phyloP scores from a whole-genome alignment of 495 filamentous ascomycete species.

The Haplographium delicatum region DNA sequence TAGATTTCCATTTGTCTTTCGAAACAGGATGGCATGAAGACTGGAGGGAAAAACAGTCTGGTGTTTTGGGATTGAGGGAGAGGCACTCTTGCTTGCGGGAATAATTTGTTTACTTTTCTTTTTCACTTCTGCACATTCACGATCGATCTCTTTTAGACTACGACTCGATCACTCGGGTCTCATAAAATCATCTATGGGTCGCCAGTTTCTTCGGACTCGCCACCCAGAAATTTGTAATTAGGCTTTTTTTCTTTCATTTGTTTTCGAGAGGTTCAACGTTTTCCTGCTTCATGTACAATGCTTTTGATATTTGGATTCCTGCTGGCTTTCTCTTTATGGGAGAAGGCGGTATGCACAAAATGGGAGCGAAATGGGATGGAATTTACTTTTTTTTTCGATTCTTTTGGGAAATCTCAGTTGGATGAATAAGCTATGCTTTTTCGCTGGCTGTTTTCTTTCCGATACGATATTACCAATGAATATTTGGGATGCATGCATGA shows the following conservation, averaged over 20 bases:
- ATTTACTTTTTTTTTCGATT: constrained; percentile 18
- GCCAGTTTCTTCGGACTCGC: constrained; percentile 22
- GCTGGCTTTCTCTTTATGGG: constrained; percentile 16
- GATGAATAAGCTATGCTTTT: not conserved
- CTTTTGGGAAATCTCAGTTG: constrained; percentile 2
- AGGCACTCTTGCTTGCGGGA: constrained; percentile 16
- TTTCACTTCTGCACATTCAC: constrained; percentile 17
- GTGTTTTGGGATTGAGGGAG: constrained; percentile 24
- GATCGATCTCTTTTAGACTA: constrained; percentile 25
- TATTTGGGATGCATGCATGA: not conserved
- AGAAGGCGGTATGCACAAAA: constrained; percentile 23
- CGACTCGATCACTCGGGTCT: constrained; percentile 15
- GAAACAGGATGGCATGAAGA: constrained; percentile 24
- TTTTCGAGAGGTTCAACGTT: constrained; percentile 7
- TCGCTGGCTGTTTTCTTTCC: not conserved
- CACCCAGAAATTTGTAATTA: constrained; percentile 29
- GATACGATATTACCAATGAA: not conserved
- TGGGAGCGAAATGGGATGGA: constrained; percentile 15
- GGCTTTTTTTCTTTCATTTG: constrained; percentile 20
- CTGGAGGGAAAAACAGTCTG: constrained; percentile 24
- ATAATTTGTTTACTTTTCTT: constrained; percentile 19
- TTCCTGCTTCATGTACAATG: constrained; percentile 24
- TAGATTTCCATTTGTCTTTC: constrained; percentile 25
- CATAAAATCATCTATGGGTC: constrained; percentile 21
- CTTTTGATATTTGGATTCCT: constrained; percentile 19